These are phyloP conservation scores for Anthostomella pinea DNA, from an alignment of 2,329 filamentous ascomycete species.

Conservation along the genomic window DNA sequence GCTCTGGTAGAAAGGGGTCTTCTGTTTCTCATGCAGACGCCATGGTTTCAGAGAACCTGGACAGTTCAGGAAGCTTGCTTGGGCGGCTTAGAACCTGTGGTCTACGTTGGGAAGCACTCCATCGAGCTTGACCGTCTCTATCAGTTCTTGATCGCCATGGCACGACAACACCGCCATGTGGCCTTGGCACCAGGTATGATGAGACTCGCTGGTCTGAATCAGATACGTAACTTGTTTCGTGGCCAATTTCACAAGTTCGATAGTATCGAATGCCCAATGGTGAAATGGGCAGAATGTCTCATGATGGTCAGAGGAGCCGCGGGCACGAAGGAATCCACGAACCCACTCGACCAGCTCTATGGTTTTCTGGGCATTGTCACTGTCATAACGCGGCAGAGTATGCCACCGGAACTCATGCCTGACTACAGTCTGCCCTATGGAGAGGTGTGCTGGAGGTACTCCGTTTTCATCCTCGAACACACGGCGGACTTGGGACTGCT, in stretches of 20 bases:
- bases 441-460: constrained; percentile 12
- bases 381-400: constrained; percentile 1
- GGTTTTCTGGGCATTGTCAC: constrained; percentile 10
- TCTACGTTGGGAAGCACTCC: constrained; percentile 9
- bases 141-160: background rate
- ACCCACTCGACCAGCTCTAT: constrained; percentile 16
- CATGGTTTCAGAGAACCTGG: constrained; percentile 17
- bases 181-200: background rate
- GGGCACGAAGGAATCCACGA: background rate
- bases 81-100: background rate
- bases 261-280: too few relatives aligned
- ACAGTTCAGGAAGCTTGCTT: constrained; percentile 18
- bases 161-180: too few relatives aligned
- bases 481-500: constrained; percentile 7
- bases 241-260: too few relatives aligned
- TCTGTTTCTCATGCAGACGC: background rate
- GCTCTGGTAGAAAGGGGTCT: background rate
- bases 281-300: constrained; percentile 5
- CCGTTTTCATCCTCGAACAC: constrained; percentile 5
- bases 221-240: background rate
- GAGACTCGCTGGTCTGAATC: constrained; percentile 4
- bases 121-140: background rate
- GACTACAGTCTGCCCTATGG: constrained; percentile 12
- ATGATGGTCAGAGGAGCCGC: background rate
- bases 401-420: constrained; percentile 11